Evolutionary conservation across 345 rosid genomes (phyloP).

Genomic region (Arabidopsis suecica): DNA sequence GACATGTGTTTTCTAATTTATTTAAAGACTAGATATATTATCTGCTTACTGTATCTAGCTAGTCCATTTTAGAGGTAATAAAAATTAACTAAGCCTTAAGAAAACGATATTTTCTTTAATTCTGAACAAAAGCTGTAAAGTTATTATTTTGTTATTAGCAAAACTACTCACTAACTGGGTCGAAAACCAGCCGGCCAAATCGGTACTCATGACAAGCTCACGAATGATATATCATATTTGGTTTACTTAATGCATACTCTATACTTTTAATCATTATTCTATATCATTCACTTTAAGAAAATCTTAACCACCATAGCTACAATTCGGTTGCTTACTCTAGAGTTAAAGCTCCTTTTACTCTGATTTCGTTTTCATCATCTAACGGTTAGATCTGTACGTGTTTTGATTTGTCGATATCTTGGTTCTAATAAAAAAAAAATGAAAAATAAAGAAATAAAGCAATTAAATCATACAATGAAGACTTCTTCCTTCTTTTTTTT

Average conservation of each 20-base stretch:
- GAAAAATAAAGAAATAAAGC: conserved; percentile 27
- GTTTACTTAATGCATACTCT: conserved; percentile 5
- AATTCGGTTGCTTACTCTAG: conserved; percentile 40
- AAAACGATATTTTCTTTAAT: background rate
- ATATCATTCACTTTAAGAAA: conserved; percentile 11
- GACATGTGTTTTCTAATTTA: background rate
- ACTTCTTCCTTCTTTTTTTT: background rate
- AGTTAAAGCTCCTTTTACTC: conserved; percentile 14
- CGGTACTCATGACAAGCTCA: conserved; percentile 12
- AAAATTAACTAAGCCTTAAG: background rate
- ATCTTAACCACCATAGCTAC: conserved; percentile 30
- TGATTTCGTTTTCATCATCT: conserved; percentile 5
- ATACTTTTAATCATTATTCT: background rate
- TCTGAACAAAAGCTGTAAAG: background rate
- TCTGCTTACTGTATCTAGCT: no score
- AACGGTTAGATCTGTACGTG: conserved; percentile 34
- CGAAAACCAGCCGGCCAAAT: conserved; percentile 9
- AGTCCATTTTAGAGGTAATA: background rate
- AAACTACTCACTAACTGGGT: background rate
- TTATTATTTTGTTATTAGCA: background rate
- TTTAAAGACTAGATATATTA: no score
- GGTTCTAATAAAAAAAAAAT: background rate
- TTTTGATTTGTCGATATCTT: conserved; percentile 32
- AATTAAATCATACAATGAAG: conserved; percentile 21
- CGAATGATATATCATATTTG: conserved; percentile 1